phyloP scores from a whole-genome alignment of 345 rosid genomes.

The Eucalyptus pauciflora region DNA sequence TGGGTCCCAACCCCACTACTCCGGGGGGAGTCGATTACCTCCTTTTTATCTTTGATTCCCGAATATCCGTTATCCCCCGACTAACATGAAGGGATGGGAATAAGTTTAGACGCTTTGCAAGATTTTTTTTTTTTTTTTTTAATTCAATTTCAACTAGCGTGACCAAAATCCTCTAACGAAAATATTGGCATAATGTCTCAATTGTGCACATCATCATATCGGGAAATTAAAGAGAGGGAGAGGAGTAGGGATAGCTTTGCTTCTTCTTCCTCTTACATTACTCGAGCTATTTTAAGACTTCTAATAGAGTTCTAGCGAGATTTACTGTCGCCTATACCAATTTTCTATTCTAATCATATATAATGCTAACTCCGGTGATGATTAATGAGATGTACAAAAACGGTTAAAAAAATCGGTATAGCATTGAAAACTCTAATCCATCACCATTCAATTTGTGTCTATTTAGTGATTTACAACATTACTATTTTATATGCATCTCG shows the following conservation, averaged over 20 bases:
- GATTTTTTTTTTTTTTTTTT: not conserved
- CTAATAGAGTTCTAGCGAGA: not conserved
- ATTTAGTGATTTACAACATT: not conserved
- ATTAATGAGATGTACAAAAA: accelerated
- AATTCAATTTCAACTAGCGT: not conserved
- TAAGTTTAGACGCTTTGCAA: not conserved
- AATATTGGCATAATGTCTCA: not conserved
- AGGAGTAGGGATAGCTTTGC: not conserved
- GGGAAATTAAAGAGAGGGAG: not conserved
- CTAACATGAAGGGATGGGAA: not conserved
- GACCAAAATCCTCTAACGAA: not conserved
- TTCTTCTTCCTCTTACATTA: not conserved
- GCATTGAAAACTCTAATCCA: not conserved
- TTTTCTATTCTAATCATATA: not conserved
- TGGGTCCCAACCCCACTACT: not conserved
- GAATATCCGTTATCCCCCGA: not conserved
- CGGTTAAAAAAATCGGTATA: accelerated
- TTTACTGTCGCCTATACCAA: accelerated
- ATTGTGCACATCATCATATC: not conserved
- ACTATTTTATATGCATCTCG: not conserved
- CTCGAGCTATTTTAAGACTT: not conserved
- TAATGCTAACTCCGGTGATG: not conserved
- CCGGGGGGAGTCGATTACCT: not conserved
- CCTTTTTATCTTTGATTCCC: not conserved
- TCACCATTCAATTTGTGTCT: not conserved